A percentile compares a stretch with the other conserved stretches of the same genome.
Evolutionary conservation across 1,284 basidiomycete genomes (phyloP).

Genomic region (Cryptococcus jaspeensis): DNA sequence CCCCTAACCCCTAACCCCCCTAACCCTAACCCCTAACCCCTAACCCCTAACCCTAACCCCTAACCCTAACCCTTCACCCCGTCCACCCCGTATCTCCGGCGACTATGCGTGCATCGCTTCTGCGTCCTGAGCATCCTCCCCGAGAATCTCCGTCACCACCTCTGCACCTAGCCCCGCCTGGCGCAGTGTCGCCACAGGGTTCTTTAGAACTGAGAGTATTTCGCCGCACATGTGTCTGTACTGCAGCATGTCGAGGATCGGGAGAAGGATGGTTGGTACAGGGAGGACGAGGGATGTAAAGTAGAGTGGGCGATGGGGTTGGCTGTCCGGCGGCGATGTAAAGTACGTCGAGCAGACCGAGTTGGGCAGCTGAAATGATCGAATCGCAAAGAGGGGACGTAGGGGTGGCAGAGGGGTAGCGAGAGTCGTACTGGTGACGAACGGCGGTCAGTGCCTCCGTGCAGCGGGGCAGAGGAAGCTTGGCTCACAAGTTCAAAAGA

Average conservation of each 20-base stretch:
- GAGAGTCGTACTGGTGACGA: conserved; percentile 33
- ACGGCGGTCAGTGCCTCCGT: too few relatives aligned
- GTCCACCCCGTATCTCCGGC: conserved; percentile 15
- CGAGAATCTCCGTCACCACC: background rate
- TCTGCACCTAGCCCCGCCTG: conserved; percentile 18
- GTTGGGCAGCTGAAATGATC: conserved; percentile 27
- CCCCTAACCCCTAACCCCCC: too few relatives aligned
- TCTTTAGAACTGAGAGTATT: conserved; percentile 18
- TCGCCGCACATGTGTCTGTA: conserved; percentile 17
- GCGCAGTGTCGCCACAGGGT: conserved; percentile 16
- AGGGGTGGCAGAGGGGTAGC: conserved; percentile 4
- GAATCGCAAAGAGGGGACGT: conserved; percentile 32
- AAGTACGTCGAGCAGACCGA: conserved; percentile 33
- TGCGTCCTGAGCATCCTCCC: background rate
- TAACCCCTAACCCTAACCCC: too few relatives aligned
- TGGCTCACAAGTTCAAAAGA: conserved; percentile 34
- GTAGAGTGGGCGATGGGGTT: conserved; percentile 19
- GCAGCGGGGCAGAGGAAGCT: too few relatives aligned
- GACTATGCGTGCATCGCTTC: conserved; percentile 11
- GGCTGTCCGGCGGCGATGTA: conserved; percentile 34
- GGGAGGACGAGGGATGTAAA: background rate
- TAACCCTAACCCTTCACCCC: conserved; percentile 22
- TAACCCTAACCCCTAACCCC: too few relatives aligned
- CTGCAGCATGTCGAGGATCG: conserved; percentile 31
- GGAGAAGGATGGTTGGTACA: conserved; percentile 27